Percentiles rank a stretch among this genome's conserved stretches.
Evolutionary conservation across 2,329 filamentous ascomycete genomes (phyloP).

Genomic region (Mycosphaerella sp.): DNA sequence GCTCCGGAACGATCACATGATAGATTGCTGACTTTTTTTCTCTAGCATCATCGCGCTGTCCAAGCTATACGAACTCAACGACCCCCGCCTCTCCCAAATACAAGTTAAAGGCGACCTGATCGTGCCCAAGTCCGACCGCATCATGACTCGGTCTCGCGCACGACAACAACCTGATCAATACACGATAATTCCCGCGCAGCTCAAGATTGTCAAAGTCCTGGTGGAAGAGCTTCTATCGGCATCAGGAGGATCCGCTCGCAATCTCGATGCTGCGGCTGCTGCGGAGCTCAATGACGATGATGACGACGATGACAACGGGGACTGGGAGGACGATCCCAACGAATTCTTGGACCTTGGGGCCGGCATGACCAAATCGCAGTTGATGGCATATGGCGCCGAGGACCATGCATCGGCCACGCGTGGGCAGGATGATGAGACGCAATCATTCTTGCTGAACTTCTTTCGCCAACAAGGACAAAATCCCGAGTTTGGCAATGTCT

Average conservation of each 20-base stretch:
- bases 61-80: conserved; percentile 82
- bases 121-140: conserved; percentile 67
- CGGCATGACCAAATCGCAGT: conserved; percentile 54
- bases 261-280: conserved; percentile 51
- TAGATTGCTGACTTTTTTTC: conserved; percentile 9
- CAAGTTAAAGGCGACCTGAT: conserved; percentile 90
- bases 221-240: conserved; percentile 85
- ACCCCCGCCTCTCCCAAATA: conserved; percentile 69
- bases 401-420: conserved; percentile 48
- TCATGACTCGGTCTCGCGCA: conserved; percentile 89
- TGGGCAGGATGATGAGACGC: conserved; percentile 82
- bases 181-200: conserved; percentile 75
- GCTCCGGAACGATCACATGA: background rate
- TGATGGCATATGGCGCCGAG: conserved; percentile 67
- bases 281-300: conserved; percentile 53
- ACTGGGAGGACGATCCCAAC: conserved; percentile 80
- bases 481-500: conserved; percentile 50
- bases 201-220: conserved; percentile 95
- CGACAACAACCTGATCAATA: conserved; percentile 85
- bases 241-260: conserved; percentile 53
- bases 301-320: conserved; percentile 62
- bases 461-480: conserved; percentile 56
- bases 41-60: conserved; percentile 80
- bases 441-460: conserved; percentile 75
- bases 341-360: conserved; percentile 64